Percentiles rank a stretch among this genome's conserved stretches.
Conservation (phyloP, 83 land plant genomes). For the Larix sibirica region DNA sequence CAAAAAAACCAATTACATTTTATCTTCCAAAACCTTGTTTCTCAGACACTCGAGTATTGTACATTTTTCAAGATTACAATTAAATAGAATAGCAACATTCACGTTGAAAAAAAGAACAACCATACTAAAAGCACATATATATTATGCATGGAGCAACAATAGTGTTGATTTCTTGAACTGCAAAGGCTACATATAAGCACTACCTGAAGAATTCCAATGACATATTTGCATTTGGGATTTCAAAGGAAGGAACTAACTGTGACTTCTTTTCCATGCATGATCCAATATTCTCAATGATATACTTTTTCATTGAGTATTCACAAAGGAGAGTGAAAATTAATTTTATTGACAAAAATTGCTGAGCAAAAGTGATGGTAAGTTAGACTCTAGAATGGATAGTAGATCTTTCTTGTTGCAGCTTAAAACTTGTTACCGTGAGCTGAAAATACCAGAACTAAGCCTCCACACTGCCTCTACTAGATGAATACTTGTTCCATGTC, state of each 20-base stretch:
- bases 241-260: too few species aligned
- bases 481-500: constrained; percentile 96
- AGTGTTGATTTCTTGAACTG: neutral
- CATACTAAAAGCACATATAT: neutral
- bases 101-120: too few species aligned
- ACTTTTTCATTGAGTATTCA: constrained; percentile 1
- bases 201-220: neutral
- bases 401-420: constrained; percentile 37
- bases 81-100: too few species aligned
- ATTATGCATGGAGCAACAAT: neutral
- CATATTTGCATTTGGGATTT: neutral
- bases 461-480: constrained; percentile 62
- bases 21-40: neutral
- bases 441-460: constrained; percentile 25
- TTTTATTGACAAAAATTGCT: neutral
- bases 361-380: constrained; percentile 62
- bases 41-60: neutral
- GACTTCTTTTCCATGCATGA: neutral
- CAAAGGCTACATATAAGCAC: neutral
- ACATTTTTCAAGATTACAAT: neutral
- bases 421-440: constrained; percentile 18
- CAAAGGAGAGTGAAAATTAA: neutral
- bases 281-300: neutral
- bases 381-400: constrained; percentile 56
- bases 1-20: too few species aligned